phyloP scores from a whole-genome alignment of 2,329 filamentous ascomycete species.

The Fusarium chuoi region DNA sequence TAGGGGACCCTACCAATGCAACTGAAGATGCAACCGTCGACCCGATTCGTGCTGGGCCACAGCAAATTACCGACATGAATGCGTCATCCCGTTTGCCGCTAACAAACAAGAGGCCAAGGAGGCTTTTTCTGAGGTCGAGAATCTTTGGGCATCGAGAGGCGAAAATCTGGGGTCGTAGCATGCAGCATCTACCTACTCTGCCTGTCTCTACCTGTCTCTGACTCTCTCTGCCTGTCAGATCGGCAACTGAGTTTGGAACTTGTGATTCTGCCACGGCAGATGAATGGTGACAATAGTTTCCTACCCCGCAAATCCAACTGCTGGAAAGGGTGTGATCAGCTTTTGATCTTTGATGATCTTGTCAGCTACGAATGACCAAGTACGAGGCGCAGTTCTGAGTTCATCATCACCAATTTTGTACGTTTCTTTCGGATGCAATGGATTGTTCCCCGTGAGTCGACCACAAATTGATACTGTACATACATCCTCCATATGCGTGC shows the following conservation, averaged over 20 bases:
- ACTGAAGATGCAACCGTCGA: not conserved
- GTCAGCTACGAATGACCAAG: conserved; percentile 10
- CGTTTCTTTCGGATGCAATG: conserved; percentile 18
- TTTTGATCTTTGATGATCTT: conserved; percentile 25
- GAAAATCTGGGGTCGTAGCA: conserved; percentile 22
- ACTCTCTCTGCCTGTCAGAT: not conserved
- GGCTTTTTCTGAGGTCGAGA: not conserved
- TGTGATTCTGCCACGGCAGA: not conserved
- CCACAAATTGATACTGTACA: not conserved
- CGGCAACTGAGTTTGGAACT: conserved; percentile 1
- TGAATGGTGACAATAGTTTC: conserved; percentile 22
- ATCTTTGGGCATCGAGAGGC: conserved; percentile 1
- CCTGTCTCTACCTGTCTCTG: too few relatives aligned
- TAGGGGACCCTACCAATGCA: conserved; percentile 19
- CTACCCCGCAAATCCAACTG: conserved; percentile 28
- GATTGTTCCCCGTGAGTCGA: not conserved
- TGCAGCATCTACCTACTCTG: not conserved
- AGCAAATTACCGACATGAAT: conserved; percentile 43
- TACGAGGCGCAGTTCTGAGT: conserved; percentile 19
- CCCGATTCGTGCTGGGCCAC: conserved; percentile 36
- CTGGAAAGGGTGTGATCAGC: conserved; percentile 14
- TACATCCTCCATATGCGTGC: not conserved
- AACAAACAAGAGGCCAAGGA: conserved; percentile 1
- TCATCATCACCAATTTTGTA: not conserved
- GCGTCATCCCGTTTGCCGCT: conserved; percentile 43